These are phyloP conservation scores for Myxozyma sirexii DNA, from an alignment of 805 yeast genomes.

Conservation along the genomic window DNA sequence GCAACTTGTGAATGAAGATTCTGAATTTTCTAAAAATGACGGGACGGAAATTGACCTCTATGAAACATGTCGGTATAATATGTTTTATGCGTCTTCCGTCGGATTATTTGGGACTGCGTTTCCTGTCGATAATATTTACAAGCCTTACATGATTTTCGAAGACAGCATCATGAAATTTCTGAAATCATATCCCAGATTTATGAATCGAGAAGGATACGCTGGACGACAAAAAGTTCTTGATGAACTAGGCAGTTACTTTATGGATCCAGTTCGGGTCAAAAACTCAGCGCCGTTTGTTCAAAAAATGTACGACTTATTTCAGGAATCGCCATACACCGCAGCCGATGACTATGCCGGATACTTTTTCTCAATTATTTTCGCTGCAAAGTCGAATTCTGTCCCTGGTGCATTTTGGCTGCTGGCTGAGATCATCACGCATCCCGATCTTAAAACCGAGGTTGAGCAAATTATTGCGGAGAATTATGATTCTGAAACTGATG, in stretches of 20 bases:
- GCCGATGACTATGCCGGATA: conserved; percentile 21
- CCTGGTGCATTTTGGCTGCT: conserved; percentile 27
- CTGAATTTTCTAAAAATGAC: not conserved
- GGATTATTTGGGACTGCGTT: conserved; percentile 27
- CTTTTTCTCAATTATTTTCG: conserved; percentile 26
- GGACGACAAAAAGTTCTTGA: conserved; percentile 25
- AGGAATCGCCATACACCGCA: not conserved
- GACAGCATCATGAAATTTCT: conserved; percentile 21
- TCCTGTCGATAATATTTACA: conserved; percentile 14
- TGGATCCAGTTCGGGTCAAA: conserved; percentile 4
- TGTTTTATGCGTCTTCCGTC: conserved; percentile 15
- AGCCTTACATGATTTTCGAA: conserved; percentile 21
- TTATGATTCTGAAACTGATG: conserved; percentile 15
- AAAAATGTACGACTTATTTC: conserved; percentile 2
- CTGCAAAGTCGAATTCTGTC: conserved; percentile 24
- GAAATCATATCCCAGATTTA: conserved; percentile 15
- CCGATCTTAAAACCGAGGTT: conserved; percentile 11
- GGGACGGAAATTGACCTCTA: conserved; percentile 5
- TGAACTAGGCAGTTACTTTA: conserved; percentile 12
- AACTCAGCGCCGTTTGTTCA: conserved; percentile 9
- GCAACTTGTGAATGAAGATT: not conserved
- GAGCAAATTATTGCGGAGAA: conserved; percentile 6
- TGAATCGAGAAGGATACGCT: conserved; percentile 11
- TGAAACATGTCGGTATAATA: not conserved
- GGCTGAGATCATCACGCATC: conserved; percentile 13